Conservation (phyloP, 116 monocot genomes). For the Dioscorea cayenensis region DNA sequence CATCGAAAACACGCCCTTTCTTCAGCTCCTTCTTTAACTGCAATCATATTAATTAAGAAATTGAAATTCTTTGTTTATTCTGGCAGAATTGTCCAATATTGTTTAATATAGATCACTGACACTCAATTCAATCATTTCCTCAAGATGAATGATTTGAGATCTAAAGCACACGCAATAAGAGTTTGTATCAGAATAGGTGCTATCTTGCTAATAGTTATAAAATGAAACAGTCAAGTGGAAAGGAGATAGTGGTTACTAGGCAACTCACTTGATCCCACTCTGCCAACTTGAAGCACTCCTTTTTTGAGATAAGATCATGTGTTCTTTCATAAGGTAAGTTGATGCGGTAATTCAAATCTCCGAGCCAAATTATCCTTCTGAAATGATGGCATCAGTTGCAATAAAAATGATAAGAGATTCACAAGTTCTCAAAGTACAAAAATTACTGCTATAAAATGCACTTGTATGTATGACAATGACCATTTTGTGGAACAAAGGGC, state of each 20-base stretch:
- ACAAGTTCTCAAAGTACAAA: neutral
- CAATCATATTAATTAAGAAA: neutral
- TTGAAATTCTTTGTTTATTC: neutral
- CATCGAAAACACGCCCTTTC: constrained; percentile 72
- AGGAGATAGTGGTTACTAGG: neutral
- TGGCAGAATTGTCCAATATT: neutral
- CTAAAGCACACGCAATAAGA: too few relatives aligned
- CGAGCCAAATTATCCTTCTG: constrained; percentile 92
- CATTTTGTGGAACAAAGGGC: too few relatives aligned
- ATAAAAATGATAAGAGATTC: neutral
- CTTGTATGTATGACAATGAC: too few relatives aligned
- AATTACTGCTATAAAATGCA: too few relatives aligned
- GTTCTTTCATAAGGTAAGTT: constrained; percentile 67
- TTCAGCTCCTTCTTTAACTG: constrained; percentile 65
- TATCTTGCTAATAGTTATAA: neutral
- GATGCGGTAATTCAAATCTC: constrained; percentile 90
- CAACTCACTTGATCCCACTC: constrained; percentile 69
- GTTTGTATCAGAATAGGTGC: too few relatives aligned
- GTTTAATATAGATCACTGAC: neutral
- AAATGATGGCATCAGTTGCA: constrained; percentile 5
- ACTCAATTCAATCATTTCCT: neutral
- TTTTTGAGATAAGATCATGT: constrained; percentile 49
- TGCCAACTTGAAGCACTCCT: constrained; percentile 59
- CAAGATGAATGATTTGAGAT: too few relatives aligned
- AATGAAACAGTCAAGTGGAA: neutral